These are phyloP conservation scores for Helenozyma baotianmanensis DNA, from an alignment of 805 yeast species.

Conservation along the genomic window DNA sequence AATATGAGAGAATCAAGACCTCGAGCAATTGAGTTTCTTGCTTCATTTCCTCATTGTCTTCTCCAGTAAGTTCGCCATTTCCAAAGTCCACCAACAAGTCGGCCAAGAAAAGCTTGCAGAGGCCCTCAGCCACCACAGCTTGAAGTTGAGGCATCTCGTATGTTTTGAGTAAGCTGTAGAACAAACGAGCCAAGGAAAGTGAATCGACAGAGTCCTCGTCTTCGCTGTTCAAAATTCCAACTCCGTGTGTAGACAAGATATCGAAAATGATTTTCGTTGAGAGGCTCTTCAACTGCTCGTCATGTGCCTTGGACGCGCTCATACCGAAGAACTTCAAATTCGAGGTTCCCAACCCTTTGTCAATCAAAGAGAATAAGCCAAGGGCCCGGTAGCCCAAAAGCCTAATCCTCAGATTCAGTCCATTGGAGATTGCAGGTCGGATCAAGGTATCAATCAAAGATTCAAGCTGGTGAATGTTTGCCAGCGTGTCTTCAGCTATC, in stretches of 20 bases:
- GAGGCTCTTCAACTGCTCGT: slow-evolving; percentile 54
- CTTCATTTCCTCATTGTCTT: slow-evolving; percentile 20
- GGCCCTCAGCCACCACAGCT: slow-evolving; percentile 78
- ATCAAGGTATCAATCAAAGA: slow-evolving; percentile 74
- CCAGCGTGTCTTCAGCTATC: slow-evolving; percentile 58
- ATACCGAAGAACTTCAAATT: slow-evolving; percentile 64
- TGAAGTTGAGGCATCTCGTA: slow-evolving; percentile 61
- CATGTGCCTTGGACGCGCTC: slow-evolving; percentile 58
- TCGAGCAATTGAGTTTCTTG: slow-evolving; percentile 50
- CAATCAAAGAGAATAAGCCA: slow-evolving; percentile 75
- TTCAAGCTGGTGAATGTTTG: slow-evolving; percentile 58
- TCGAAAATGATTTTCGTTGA: slow-evolving; percentile 74
- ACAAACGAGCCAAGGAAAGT: slow-evolving; percentile 60
- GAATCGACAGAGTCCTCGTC: slow-evolving; percentile 56
- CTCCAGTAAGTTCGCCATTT: slow-evolving; percentile 7
- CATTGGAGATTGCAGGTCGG: slow-evolving; percentile 58
- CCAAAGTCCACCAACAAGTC: slow-evolving; percentile 59
- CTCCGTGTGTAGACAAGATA: slow-evolving; percentile 73
- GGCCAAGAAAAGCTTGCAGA: slow-evolving; percentile 76
- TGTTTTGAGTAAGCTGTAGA: slow-evolving; percentile 60
- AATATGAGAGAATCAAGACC: slow-evolving; percentile 67
- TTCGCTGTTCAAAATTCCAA: slow-evolving; percentile 53
- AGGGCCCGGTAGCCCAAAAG: slow-evolving; percentile 69
- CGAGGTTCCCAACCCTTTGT: slow-evolving; percentile 55
- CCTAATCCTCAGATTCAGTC: slow-evolving; percentile 48